These are phyloP conservation scores for Arthrobotrys pseudoclavata DNA, from an alignment of 2,329 filamentous ascomycete species.

Conservation along the genomic window DNA sequence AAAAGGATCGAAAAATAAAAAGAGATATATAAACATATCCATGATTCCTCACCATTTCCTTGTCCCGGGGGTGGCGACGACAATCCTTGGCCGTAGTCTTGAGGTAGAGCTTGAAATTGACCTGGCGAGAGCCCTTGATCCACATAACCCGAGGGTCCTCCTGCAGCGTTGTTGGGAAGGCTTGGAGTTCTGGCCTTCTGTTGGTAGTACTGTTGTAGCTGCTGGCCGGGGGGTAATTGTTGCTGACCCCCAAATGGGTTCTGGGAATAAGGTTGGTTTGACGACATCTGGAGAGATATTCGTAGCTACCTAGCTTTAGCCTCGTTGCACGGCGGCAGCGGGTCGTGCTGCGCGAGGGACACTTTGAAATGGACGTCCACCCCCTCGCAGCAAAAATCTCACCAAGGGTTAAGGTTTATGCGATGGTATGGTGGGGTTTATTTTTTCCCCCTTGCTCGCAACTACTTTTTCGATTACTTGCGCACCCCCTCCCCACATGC, in stretches of 20 bases:
- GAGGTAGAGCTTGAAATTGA: conserved; percentile 22
- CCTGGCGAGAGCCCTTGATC: conserved; percentile 17
- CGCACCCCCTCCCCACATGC: conserved; percentile 14
- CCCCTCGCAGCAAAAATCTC: conserved; percentile 33
- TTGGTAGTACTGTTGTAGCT: conserved; percentile 53
- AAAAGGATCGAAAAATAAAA: conserved; percentile 3
- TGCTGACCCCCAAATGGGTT: conserved; percentile 52
- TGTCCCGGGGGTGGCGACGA: conserved; percentile 46
- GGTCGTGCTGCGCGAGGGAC: conserved; percentile 20
- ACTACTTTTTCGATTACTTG: conserved; percentile 40
- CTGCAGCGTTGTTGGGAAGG: conserved; percentile 15
- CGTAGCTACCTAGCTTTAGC: conserved; percentile 27
- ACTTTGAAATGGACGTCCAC: conserved; percentile 19
- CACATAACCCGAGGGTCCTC: not conserved
- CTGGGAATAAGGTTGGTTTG: conserved; percentile 42
- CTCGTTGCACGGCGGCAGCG: conserved; percentile 21
- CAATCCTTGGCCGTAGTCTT: conserved; percentile 41
- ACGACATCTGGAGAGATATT: conserved; percentile 48
- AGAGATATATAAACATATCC: conserved; percentile 44
- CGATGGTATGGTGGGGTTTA: conserved; percentile 55
- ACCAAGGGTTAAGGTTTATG: conserved; percentile 24
- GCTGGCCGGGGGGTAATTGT: conserved; percentile 46
- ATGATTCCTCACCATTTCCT: conserved; percentile 19
- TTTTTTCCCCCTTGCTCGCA: conserved; percentile 7
- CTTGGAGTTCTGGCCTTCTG: conserved; percentile 50